Evolutionary conservation across 345 rosid species (phyloP).

Genomic region (Clarkia xantiana): DNA sequence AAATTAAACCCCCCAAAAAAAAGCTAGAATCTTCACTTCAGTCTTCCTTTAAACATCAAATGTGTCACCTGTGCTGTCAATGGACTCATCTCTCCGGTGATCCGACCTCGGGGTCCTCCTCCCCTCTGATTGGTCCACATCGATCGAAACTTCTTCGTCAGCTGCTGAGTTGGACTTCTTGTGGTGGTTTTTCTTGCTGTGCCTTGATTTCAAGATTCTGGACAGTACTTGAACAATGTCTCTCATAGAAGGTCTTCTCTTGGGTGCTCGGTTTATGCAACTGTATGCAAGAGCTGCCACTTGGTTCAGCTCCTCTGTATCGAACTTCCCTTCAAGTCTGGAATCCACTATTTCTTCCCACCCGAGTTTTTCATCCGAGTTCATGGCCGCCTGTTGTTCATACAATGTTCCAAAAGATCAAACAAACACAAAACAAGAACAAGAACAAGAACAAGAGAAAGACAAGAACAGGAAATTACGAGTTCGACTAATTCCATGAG

Average conservation of each 20-base stretch:
- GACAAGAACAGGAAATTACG: constrained; percentile 29
- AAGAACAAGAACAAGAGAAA: too few species aligned
- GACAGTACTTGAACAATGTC: constrained; percentile 83
- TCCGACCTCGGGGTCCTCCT: too few species aligned
- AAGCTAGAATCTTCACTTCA: neutral
- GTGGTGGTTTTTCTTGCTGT: constrained; percentile 43
- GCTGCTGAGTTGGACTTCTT: constrained; percentile 26
- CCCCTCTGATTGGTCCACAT: constrained; percentile 27
- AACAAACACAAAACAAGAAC: neutral
- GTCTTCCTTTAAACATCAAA: constrained; percentile 25
- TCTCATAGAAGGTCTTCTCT: constrained; percentile 85
- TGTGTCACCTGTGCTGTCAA: constrained; percentile 48
- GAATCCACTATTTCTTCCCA: constrained; percentile 98
- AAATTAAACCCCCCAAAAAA: too few species aligned
- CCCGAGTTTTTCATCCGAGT: constrained; percentile 64
- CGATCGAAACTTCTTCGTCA: constrained; percentile 28
- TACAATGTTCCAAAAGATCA: neutral
- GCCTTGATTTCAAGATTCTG: constrained; percentile 52
- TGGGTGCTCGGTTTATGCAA: constrained; percentile 57
- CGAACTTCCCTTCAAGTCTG: constrained; percentile 61
- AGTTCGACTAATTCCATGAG: constrained; percentile 91
- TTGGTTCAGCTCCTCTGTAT: constrained; percentile 65
- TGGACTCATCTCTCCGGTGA: constrained; percentile 51
- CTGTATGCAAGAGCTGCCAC: constrained; percentile 83
- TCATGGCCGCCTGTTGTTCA: constrained; percentile 70